Evolutionary conservation across 192 early-diverging fungal species (phyloP), one percentile per base, ranked within the genome.

Genomic region (Coemansia sp.): DNA sequence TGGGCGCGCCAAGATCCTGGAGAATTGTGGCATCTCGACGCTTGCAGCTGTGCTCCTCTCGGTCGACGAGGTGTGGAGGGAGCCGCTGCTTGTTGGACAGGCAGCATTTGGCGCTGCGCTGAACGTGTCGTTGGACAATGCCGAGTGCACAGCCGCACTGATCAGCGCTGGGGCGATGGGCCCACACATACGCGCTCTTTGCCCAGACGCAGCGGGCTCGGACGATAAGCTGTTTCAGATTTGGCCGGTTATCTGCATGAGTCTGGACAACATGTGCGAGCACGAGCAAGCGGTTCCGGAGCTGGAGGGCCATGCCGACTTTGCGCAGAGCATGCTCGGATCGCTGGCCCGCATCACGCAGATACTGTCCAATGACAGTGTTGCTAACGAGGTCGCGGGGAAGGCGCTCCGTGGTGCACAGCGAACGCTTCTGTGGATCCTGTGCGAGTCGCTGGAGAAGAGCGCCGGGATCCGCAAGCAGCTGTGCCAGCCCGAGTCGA

Each of bases 241-340:
- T 16, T 76, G 78, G 72, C 56, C 67, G 2, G 16, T 72, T 0
- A 51, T 72, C 25, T 54, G 62, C 27, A 65, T 56, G 60, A 62
- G 73, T 25, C 47, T 81, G 23, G 78, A 81, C 64, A 69, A 38
- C 6, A 23, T 81, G 62, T 81, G 73, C 73, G 73, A 71, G 65
- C 22, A 54, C 53, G 69, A 59, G 5, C 44, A 34, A 2, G 71
- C 71, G 0, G 16, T 31, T 8, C 23, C 27, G 16, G 58, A 62
- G 54, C 64, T 79, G 31, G 71, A 69, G 22, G 41, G 7, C 38
- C 41, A 70, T 23, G 18, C 71, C 0, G 63, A 64, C 21, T 51
- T 49, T 24, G 57, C 61, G 23, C 64, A 38, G 31, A 44, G 22
- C 0, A 55, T 73, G 23, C 64, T 79, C 19, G 48, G 55, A 4